Evolutionary conservation across 2,329 filamentous ascomycete genomes (phyloP).

Genomic region (Tolypocladium ophioglossoides): DNA sequence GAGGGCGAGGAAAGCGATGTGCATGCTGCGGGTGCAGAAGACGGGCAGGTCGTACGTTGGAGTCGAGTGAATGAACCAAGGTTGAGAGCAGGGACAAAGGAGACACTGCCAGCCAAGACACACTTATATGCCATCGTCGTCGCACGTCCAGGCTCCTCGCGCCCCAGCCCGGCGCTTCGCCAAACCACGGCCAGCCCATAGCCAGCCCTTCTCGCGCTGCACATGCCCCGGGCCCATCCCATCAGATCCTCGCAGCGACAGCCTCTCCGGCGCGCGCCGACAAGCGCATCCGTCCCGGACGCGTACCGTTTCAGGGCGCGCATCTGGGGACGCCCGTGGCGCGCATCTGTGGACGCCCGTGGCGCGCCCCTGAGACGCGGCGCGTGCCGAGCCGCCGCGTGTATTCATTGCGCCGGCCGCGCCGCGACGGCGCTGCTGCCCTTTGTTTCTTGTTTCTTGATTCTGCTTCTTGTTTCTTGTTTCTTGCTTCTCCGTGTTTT

Average conservation of each 20-base stretch:
- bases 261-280: too few species aligned
- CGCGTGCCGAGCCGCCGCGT: background rate
- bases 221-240: too few species aligned
- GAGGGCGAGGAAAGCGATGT: background rate
- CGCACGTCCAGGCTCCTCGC: too few species aligned
- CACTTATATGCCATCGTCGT: too few species aligned
- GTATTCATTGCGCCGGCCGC: background rate
- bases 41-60: too few species aligned
- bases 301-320: background rate
- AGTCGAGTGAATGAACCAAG: background rate
- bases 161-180: too few species aligned
- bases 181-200: too few species aligned
- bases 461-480: background rate
- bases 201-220: too few species aligned
- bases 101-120: too few species aligned
- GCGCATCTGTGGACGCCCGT: background rate
- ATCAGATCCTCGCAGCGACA: background rate
- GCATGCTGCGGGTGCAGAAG: background rate
- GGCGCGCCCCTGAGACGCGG: background rate
- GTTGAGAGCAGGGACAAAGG: too few species aligned
- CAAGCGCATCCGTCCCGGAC: background rate
- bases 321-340: background rate
- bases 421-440: background rate
- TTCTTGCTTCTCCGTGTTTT: background rate
- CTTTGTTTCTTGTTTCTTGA: too few species aligned